These are phyloP conservation scores for Taxillus chinensis DNA, from an alignment of 164 flowering plant genomes.

Conservation along the genomic window DNA sequence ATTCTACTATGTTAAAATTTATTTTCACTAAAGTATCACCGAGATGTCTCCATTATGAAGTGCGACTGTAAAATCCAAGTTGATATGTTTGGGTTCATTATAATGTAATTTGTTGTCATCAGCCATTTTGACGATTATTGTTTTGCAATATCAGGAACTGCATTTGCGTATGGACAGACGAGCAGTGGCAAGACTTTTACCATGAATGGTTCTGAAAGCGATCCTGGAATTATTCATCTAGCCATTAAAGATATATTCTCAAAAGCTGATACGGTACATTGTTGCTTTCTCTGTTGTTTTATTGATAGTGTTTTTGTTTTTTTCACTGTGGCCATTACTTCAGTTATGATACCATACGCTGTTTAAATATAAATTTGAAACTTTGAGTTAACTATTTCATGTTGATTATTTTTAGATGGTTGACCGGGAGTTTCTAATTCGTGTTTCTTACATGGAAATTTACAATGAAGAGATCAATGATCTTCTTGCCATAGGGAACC, in stretches of 20 bases:
- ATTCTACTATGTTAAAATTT: not conserved
- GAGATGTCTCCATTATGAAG: not conserved
- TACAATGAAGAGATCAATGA: conserved; percentile 97
- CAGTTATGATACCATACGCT: no score
- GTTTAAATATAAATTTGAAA: not conserved
- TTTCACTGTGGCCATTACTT: not conserved
- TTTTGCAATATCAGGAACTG: conserved; percentile 48
- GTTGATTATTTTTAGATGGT: conserved; percentile 26
- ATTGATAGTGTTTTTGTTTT: not conserved
- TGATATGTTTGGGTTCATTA: not conserved
- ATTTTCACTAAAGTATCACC: not conserved
- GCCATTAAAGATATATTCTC: conserved; percentile 62
- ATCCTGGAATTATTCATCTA: conserved; percentile 67
- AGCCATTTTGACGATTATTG: not conserved
- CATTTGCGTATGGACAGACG: conserved; percentile 93
- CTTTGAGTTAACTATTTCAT: conserved; percentile 2
- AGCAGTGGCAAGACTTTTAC: conserved; percentile 94
- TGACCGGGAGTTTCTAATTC: conserved; percentile 76
- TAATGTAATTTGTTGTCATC: no score
- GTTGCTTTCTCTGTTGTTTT: not conserved
- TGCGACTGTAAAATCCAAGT: not conserved
- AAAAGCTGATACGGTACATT: conserved; percentile 35
- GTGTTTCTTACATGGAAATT: conserved; percentile 96
- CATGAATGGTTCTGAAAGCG: conserved; percentile 74
- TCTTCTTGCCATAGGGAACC: conserved; percentile 72